These are phyloP conservation scores for Puccinia novopanici DNA, from an alignment of 1,284 basidiomycete genomes.

Conservation along the genomic window DNA sequence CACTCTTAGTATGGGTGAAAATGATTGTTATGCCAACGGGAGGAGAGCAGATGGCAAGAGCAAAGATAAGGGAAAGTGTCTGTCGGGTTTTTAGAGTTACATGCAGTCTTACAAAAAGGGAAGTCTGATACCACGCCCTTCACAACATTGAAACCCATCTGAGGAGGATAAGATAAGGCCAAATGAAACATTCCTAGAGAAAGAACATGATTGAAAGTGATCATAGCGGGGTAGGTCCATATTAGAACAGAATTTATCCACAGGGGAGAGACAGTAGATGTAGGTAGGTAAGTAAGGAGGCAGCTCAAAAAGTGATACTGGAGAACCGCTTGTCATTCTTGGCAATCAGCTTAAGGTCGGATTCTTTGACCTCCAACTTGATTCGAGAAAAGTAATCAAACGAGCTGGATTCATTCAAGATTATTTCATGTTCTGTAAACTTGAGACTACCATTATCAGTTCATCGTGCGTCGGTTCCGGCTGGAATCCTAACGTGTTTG, in stretches of 20 bases:
- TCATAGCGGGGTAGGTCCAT: neutral
- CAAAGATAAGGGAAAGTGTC: neutral
- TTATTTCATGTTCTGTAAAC: conserved; percentile 43
- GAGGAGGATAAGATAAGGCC: neutral
- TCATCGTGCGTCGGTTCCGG: conserved; percentile 42
- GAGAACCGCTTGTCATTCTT: conserved; percentile 42
- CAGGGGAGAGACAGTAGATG: neutral
- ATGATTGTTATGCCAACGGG: no score
- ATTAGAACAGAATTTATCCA: neutral
- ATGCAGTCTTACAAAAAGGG: neutral
- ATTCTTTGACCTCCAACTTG: conserved; percentile 46
- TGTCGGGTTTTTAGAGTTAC: neutral
- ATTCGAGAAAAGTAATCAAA: conserved; percentile 46
- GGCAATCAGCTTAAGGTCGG: conserved; percentile 22
- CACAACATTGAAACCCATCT: neutral
- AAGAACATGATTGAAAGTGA: neutral
- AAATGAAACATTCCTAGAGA: neutral
- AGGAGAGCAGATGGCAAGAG: no score
- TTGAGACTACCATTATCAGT: conserved; percentile 36
- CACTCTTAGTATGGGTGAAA: no score
- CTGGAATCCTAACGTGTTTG: conserved; percentile 31
- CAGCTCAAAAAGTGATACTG: conserved; percentile 12
- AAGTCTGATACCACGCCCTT: neutral
- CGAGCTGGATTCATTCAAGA: conserved; percentile 46
- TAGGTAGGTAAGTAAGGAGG: neutral